Conservation (phyloP, 805 yeast genomes). For the Metschnikowia rubicola region DNA sequence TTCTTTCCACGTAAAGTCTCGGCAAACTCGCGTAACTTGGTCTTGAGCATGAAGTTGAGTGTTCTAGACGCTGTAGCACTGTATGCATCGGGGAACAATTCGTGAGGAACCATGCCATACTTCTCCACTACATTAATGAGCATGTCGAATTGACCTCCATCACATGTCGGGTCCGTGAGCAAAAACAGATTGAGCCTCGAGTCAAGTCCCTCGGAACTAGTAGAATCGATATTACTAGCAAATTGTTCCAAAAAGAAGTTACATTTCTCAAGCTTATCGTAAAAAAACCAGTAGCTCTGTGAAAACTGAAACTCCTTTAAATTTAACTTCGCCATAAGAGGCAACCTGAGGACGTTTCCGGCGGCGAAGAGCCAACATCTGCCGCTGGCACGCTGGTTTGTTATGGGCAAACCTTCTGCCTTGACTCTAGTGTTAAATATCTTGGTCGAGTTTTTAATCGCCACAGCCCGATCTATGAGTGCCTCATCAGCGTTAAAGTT, state of each 20-base stretch:
- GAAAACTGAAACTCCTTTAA: conserved; percentile 22
- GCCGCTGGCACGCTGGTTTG: conserved; percentile 19
- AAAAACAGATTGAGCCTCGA: conserved; percentile 16
- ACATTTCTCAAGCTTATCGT: conserved; percentile 21
- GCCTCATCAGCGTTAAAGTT: conserved; percentile 19
- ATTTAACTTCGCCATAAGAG: conserved; percentile 16
- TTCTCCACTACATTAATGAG: conserved; percentile 19
- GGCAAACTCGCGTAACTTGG: conserved; percentile 22
- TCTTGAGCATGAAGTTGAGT: conserved; percentile 19
- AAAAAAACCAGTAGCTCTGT: conserved; percentile 21
- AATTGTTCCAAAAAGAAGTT: conserved; percentile 19
- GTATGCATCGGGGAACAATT: conserved; percentile 18
- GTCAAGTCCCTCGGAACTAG: conserved; percentile 12
- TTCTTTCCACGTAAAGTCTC: conserved; percentile 13
- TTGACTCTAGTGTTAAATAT: conserved; percentile 43
- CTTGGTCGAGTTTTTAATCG: conserved; percentile 21
- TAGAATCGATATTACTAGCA: conserved; percentile 15
- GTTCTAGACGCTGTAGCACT: conserved; percentile 19
- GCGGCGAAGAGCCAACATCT: conserved; percentile 23
- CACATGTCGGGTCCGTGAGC: conserved; percentile 19
- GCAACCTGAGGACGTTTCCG: conserved; percentile 18
- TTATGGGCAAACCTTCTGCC: conserved; percentile 56
- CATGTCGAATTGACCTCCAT: conserved; percentile 23
- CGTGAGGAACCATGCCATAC: conserved; percentile 20
- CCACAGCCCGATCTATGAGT: conserved; percentile 15